Conservation (phyloP, 2,329 filamentous ascomycete species). For the Talaromyces sp. region DNA sequence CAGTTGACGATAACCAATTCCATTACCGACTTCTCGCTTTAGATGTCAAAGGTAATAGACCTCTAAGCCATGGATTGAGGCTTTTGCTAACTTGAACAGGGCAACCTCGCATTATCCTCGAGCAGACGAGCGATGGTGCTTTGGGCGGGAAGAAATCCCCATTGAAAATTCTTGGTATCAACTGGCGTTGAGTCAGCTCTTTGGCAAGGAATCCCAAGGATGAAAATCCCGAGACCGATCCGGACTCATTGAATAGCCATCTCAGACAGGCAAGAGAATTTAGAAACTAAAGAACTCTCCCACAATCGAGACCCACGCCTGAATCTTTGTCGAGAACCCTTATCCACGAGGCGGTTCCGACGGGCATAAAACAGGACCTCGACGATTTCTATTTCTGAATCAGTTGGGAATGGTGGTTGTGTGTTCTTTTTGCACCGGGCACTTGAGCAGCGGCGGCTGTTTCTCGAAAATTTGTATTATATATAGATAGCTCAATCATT, state of each 20-base stretch:
- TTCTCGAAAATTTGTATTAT: not conserved
- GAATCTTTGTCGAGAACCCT: not conserved
- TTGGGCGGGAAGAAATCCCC: slow-evolving; percentile 32
- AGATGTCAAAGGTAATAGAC: slow-evolving; percentile 60
- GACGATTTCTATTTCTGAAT: not conserved
- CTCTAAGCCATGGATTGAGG: not conserved
- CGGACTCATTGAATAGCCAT: not conserved
- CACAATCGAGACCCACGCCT: not conserved
- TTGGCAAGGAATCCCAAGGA: not conserved
- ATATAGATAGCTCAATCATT: not conserved
- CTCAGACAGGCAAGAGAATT: not conserved
- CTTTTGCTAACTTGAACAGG: slow-evolving; percentile 20
- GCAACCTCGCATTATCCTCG: slow-evolving; percentile 40
- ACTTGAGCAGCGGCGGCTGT: not conserved
- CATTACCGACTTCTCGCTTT: slow-evolving; percentile 75
- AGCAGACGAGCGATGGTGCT: slow-evolving; percentile 36
- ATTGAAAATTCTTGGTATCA: slow-evolving; percentile 47
- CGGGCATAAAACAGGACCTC: not conserved
- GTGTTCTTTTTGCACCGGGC: not conserved
- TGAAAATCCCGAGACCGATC: not conserved
- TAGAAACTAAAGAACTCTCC: not conserved
- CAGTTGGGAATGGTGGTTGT: not conserved
- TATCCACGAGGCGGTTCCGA: not conserved
- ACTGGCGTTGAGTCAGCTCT: slow-evolving; percentile 31
- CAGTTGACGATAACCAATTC: slow-evolving; percentile 58